These are phyloP conservation scores for Boletus rufocinnamomeus DNA, from an alignment of 768 basidiomycete genomes.

Conservation along the genomic window DNA sequence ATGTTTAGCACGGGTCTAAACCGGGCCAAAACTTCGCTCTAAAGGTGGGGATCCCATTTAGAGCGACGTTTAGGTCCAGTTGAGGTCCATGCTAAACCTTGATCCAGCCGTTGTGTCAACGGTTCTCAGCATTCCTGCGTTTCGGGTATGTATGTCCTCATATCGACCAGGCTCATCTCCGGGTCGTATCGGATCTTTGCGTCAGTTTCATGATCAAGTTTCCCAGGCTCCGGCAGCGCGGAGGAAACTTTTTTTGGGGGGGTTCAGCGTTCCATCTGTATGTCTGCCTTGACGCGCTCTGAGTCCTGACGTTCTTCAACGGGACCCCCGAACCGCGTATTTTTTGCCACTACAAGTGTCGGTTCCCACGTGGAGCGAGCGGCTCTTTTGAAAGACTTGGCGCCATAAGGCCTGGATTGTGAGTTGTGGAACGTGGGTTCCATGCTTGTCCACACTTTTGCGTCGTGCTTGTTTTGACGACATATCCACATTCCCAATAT, in stretches of 20 bases:
- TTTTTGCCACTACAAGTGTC: too few relatives aligned
- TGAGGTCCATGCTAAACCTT: too few relatives aligned
- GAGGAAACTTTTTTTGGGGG: too few relatives aligned
- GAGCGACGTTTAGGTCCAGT: too few relatives aligned
- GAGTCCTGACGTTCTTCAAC: too few relatives aligned
- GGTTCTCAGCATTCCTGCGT: too few relatives aligned
- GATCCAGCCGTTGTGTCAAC: too few relatives aligned
- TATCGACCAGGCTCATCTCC: background rate
- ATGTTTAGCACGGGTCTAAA: too few relatives aligned
- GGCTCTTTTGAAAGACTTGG: background rate
- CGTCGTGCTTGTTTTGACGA: background rate
- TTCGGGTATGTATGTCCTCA: background rate
- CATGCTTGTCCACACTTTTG: background rate
- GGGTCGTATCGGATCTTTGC: background rate
- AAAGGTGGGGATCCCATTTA: too few relatives aligned
- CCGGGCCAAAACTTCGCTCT: too few relatives aligned
- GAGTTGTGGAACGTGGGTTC: background rate
- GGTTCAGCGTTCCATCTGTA: background rate
- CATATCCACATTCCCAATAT: background rate
- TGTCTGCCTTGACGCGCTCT: background rate
- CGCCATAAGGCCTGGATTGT: background rate
- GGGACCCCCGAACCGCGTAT: too few relatives aligned
- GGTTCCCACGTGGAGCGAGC: background rate
- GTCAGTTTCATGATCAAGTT: background rate
- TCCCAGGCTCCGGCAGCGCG: too few relatives aligned